These are phyloP conservation scores for Penicillium paneum DNA, from an alignment of 2,329 filamentous ascomycete species.

Conservation along the genomic window DNA sequence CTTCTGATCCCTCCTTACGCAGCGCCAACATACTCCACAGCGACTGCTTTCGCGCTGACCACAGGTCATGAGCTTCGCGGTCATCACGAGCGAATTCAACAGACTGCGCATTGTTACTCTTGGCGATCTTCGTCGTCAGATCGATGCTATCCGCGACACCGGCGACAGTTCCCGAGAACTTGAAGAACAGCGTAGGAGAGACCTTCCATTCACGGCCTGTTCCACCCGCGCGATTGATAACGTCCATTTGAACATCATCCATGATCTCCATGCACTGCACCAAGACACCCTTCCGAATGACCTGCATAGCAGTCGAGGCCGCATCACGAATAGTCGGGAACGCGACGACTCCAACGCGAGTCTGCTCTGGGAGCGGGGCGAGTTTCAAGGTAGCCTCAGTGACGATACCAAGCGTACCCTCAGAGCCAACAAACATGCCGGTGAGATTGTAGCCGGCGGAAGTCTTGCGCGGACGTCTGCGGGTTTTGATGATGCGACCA, in stretches of 20 bases:
- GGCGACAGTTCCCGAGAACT: conserved; percentile 71
- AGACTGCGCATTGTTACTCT: conserved; percentile 53
- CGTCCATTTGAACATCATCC: conserved; percentile 62
- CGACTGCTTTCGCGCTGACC: conserved; percentile 60
- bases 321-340: conserved; percentile 60
- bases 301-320: conserved; percentile 60
- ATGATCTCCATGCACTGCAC: conserved; percentile 65
- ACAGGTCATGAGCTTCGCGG: conserved; percentile 55
- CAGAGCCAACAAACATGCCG: conserved; percentile 65
- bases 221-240: conserved; percentile 64
- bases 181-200: conserved; percentile 45
- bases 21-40: conserved; percentile 61
- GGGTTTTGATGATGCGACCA: conserved; percentile 59
- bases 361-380: conserved; percentile 60
- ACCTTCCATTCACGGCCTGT: conserved; percentile 50
- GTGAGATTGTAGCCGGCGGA: conserved; percentile 71
- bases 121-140: conserved; percentile 66
- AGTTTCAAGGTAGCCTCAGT: conserved; percentile 69
- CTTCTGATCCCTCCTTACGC: conserved; percentile 53
- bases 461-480: conserved; percentile 63
- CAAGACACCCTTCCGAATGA: conserved; percentile 63
- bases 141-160: conserved; percentile 75
- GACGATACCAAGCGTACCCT: conserved; percentile 68
- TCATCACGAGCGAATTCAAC: conserved; percentile 57
- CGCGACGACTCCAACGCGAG: conserved; percentile 62